A percentile compares a stretch with the other conserved stretches of the same genome.
Conservation (phyloP, 257 asterid genomes). For the Ajuga chamaepitys region DNA sequence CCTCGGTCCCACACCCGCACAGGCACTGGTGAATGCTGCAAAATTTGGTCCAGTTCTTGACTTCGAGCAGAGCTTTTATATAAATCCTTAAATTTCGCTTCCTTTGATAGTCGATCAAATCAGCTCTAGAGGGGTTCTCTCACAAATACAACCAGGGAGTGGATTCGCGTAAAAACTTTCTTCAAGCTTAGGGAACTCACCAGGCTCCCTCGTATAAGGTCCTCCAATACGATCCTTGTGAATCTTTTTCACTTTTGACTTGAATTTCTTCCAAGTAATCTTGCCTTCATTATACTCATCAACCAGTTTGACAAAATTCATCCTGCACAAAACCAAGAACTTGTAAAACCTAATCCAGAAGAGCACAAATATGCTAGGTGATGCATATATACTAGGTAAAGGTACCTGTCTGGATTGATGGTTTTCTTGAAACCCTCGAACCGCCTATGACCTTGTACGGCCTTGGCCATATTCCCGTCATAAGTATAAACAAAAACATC, state of each 20-base stretch:
- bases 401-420: constrained; percentile 75
- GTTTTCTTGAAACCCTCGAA: constrained; percentile 89
- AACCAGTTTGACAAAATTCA: constrained; percentile 73
- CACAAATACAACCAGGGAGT: constrained; percentile 86
- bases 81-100: constrained; percentile 7
- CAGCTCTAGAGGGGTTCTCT: constrained; percentile 32
- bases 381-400: background rate
- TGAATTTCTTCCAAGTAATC: constrained; percentile 75
- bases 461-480: constrained; percentile 98
- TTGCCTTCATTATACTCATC: constrained; percentile 69
- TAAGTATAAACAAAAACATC: constrained; percentile 84
- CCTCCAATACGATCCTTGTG: constrained; percentile 67
- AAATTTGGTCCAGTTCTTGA: constrained; percentile 11
- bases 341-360: background rate
- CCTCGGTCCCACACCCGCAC: background rate
- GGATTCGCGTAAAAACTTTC: constrained; percentile 95
- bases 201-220: constrained; percentile 75
- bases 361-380: background rate
- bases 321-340: constrained; percentile 35
- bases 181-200: constrained; percentile 89
- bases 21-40: background rate
- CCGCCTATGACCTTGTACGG: constrained; percentile 95
- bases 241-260: constrained; percentile 66
- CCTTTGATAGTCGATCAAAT: background rate
- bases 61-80: background rate